These are phyloP conservation scores for Apiosordaria backusii DNA, from an alignment of 495 filamentous ascomycete genomes.

Conservation along the genomic window DNA sequence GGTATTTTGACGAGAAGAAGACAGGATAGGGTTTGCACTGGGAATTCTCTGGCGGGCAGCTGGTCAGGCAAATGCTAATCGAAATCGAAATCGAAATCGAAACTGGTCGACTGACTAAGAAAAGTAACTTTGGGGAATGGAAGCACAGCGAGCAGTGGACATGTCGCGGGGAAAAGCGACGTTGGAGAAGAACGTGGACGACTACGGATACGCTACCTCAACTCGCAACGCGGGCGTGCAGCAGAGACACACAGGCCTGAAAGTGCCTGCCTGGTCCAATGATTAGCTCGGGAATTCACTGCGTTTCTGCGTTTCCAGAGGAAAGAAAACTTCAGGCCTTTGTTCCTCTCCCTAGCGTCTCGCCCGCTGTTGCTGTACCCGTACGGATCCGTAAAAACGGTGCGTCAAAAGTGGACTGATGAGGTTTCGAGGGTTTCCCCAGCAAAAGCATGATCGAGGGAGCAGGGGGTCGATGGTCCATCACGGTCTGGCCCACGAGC, in stretches of 20 bases:
- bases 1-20: background rate
- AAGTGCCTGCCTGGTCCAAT: background rate
- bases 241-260: background rate
- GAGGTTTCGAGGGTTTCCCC: conserved; percentile 7
- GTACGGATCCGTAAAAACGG: background rate
- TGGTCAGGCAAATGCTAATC: background rate
- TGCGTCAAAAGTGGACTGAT: conserved; percentile 12
- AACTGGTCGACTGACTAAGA: background rate
- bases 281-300: background rate
- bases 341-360: background rate
- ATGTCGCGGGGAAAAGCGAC: background rate
- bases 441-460: conserved; percentile 11
- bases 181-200: background rate
- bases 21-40: background rate
- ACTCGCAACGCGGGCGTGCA: background rate
- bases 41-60: background rate
- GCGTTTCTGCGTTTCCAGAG: too few species aligned
- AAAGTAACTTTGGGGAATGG: background rate
- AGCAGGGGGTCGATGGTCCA: conserved; percentile 15
- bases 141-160: background rate
- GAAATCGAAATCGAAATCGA: background rate
- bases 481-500: conserved; percentile 20
- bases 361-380: background rate
- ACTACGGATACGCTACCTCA: background rate
- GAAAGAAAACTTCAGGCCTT: background rate